Evolutionary conservation across 148 eudicot genomes (phyloP).

Genomic region (Chenopodium formosanum): DNA sequence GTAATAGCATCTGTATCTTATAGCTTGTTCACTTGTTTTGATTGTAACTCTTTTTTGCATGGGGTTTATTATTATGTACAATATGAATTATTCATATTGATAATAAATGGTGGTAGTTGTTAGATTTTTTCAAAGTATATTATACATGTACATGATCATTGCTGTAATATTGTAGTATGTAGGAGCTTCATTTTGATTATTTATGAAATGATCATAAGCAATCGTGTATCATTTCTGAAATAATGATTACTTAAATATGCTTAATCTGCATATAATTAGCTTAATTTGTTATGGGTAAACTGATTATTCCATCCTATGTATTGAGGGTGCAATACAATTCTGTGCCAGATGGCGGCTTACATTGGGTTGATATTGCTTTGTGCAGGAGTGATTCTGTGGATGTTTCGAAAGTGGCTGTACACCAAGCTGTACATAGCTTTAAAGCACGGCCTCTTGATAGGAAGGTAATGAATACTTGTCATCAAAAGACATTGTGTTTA

Average conservation of each 20-base stretch:
- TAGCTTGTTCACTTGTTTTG: no score
- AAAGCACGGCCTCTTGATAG: constrained; percentile 77
- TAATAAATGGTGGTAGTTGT: background rate
- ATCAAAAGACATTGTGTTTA: background rate
- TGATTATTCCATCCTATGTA: background rate
- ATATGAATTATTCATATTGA: background rate
- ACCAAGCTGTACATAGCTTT: constrained; percentile 43
- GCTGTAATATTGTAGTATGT: no score
- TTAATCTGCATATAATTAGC: background rate
- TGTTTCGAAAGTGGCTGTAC: constrained; percentile 37
- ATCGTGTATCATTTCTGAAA: background rate
- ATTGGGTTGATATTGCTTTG: constrained; percentile 9
- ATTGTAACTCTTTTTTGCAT: background rate
- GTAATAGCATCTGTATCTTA: background rate
- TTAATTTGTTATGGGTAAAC: background rate
- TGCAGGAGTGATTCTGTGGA: constrained; percentile 37
- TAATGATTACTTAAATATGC: no score
- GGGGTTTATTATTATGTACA: background rate
- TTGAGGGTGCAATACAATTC: background rate
- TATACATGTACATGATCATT: no score
- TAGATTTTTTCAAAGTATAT: no score
- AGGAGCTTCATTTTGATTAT: background rate
- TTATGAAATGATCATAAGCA: background rate
- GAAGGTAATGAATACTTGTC: constrained; percentile 23
- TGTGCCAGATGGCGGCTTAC: constrained; percentile 3